Percentiles rank a stretch among this genome's conserved stretches.
Evolutionary conservation across 495 filamentous ascomycete species (phyloP).

Genomic region (Aspergillus kassunensis): DNA sequence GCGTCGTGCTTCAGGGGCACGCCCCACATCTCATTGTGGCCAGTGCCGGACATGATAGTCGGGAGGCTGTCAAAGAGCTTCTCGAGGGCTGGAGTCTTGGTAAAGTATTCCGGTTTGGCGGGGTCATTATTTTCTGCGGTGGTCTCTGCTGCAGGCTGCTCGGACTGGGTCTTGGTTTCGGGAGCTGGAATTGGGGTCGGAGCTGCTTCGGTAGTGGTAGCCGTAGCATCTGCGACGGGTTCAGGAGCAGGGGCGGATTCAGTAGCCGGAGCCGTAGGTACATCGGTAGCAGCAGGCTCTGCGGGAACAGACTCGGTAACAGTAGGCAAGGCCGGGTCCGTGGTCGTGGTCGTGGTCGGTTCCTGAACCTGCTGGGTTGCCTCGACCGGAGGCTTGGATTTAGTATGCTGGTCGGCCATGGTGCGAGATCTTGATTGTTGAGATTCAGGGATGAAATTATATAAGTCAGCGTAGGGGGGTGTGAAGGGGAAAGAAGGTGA

Average conservation of each 20-base stretch:
- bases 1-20: slow-evolving; percentile 50
- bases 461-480: no score
- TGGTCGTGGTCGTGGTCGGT: slow-evolving; percentile 2
- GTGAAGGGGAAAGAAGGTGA: no score
- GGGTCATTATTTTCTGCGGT: background rate
- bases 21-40: slow-evolving; percentile 75
- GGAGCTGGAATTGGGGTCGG: slow-evolving; percentile 7
- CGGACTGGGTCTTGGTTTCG: slow-evolving; percentile 2
- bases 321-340: background rate
- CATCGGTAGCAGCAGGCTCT: background rate
- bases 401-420: no score
- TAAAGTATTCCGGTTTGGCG: slow-evolving; percentile 27
- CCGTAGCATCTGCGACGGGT: background rate
- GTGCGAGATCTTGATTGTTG: no score
- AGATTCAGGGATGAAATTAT: no score
- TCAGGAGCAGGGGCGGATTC: background rate
- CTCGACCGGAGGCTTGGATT: no score
- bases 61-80: slow-evolving; percentile 40
- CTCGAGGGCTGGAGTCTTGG: slow-evolving; percentile 32
- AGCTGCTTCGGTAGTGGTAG: background rate
- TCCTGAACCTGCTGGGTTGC: background rate
- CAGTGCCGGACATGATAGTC: slow-evolving; percentile 42
- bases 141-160: background rate
- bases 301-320: background rate
- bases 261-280: background rate